Conservation (phyloP, 805 yeast species). For the Lachancea lanzarotensis region DNA sequence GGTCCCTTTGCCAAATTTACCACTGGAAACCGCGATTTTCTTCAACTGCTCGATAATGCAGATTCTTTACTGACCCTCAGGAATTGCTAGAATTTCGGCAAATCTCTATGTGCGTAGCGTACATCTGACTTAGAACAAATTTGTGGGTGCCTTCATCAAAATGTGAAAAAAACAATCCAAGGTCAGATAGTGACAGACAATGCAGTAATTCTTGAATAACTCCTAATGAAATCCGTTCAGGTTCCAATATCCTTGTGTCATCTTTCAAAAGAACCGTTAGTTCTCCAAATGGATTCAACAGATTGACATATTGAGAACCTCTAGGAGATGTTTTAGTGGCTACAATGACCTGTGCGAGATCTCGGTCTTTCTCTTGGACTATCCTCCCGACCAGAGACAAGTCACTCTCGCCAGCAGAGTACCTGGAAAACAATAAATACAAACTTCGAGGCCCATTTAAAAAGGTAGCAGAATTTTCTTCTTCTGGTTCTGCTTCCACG, state of each 20-base stretch:
- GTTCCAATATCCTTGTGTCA: conserved; percentile 8
- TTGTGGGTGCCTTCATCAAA: conserved; percentile 7
- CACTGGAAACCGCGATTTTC: too few relatives aligned
- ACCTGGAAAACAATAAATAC: background rate
- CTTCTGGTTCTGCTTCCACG: background rate
- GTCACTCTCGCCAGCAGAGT: conserved; percentile 5
- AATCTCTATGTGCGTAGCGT: background rate
- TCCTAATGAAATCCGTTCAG: background rate
- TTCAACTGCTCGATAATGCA: too few relatives aligned
- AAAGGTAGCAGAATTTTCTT: too few relatives aligned
- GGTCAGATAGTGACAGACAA: conserved; percentile 13
- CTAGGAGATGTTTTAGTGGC: conserved; percentile 11
- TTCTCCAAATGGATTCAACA: conserved; percentile 17
- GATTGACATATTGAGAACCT: conserved; percentile 9
- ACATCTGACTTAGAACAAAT: conserved; percentile 3
- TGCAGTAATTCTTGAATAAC: conserved; percentile 7
- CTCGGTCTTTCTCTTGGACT: conserved; percentile 8
- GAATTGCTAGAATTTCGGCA: background rate
- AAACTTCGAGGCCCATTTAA: background rate
- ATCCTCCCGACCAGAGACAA: conserved; percentile 13
- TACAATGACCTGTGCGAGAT: conserved; percentile 7
- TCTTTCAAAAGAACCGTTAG: conserved; percentile 11
- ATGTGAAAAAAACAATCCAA: conserved; percentile 16
- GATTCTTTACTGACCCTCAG: too few relatives aligned
- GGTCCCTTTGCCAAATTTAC: too few relatives aligned